Conservation (phyloP, 108 stramenopile species). For the Halocafeteria seosinensis region DNA sequence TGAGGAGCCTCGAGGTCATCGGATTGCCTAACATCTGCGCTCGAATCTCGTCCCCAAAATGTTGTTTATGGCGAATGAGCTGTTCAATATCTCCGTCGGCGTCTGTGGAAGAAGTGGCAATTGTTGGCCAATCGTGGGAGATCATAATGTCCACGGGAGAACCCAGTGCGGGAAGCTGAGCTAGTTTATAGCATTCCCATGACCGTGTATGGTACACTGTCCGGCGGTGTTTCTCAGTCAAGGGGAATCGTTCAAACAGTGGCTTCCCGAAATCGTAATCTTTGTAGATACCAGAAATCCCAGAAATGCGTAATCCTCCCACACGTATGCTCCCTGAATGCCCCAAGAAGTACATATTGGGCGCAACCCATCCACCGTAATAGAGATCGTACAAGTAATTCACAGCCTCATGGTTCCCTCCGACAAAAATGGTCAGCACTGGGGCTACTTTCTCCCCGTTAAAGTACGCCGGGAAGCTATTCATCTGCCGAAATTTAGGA, state of each 20-base stretch:
- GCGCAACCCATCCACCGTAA: constrained; percentile 96
- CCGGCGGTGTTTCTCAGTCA: constrained; percentile 43
- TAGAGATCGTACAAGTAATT: constrained; percentile 70
- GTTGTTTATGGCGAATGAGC: constrained; percentile 57
- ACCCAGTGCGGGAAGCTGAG: constrained; percentile 35
- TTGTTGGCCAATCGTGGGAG: constrained; percentile 97
- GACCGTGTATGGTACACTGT: constrained; percentile 78
- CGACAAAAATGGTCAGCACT: constrained; percentile 77
- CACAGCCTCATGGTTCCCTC: constrained; percentile 96
- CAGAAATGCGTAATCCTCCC: constrained; percentile 73
- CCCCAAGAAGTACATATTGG: constrained; percentile 91
- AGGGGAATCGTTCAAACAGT: constrained; percentile 65
- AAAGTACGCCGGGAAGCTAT: constrained; percentile 73
- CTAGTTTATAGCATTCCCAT: constrained; percentile 58
- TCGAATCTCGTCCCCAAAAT: constrained; percentile 60
- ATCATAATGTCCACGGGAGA: constrained; percentile 53
- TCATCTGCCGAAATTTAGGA: constrained; percentile 65
- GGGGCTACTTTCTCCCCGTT: constrained; percentile 64
- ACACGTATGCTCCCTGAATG: constrained; percentile 65
- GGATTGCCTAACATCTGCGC: constrained; percentile 70
- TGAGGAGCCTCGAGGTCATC: constrained; percentile 55
- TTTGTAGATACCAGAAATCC: constrained; percentile 86
- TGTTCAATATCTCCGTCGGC: constrained; percentile 52
- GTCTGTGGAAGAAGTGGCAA: constrained; percentile 64
- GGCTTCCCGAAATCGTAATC: constrained; percentile 46